phyloP scores from a whole-genome alignment of 306 rosid species.

The Glycine soja region DNA sequence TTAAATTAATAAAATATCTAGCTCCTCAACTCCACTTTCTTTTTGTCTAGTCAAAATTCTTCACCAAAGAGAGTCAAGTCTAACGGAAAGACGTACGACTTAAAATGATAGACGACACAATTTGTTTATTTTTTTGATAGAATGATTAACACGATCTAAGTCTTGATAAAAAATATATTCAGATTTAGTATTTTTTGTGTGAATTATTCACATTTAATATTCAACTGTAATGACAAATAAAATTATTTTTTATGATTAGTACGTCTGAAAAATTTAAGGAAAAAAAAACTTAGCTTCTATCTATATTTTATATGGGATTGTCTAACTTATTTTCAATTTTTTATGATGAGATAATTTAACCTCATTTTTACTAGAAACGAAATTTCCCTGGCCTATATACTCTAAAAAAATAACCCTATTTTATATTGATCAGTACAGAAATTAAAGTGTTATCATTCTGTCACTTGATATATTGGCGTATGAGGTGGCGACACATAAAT shows the following conservation, averaged over 20 bases:
- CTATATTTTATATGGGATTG: no score
- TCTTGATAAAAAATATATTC: background rate
- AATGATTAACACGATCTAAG: background rate
- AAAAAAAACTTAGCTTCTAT: no score
- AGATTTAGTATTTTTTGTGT: background rate
- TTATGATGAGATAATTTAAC: no score
- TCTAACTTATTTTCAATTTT: no score
- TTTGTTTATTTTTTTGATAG: no score
- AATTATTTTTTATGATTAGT: background rate
- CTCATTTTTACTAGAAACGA: no score
- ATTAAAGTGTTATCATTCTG: background rate
- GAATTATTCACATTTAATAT: background rate
- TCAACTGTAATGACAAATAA: background rate
- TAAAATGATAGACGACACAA: background rate
- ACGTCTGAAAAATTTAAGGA: no score
- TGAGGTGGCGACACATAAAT: constrained; percentile 27
- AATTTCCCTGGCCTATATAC: no score
- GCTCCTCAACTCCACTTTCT: background rate
- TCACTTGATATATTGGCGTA: background rate
- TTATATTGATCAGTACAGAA: background rate
- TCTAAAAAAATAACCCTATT: background rate
- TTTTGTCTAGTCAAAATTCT: constrained; percentile 2
- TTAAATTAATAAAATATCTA: background rate
- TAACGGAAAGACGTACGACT: background rate
- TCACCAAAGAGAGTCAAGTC: background rate